Evolutionary conservation across 2,329 filamentous ascomycete species (phyloP).

Genomic region (Chrysoporthe deuterocubensis): DNA sequence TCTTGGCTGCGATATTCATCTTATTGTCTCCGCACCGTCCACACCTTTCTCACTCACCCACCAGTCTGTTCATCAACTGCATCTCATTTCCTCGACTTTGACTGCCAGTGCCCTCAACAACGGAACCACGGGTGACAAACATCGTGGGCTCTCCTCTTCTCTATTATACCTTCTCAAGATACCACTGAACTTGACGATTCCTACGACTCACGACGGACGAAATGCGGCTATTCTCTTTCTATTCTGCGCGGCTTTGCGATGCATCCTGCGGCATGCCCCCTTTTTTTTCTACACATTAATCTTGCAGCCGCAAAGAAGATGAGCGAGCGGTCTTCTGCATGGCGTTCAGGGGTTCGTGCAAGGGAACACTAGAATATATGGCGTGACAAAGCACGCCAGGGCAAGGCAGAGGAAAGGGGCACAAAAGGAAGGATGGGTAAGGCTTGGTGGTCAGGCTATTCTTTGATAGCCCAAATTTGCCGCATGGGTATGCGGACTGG

Average conservation of each 20-base stretch:
- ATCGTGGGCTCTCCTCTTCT: conserved; percentile 11
- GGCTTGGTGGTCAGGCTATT: conserved; percentile 5
- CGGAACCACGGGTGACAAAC: background rate
- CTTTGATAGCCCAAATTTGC: background rate
- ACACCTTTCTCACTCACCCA: background rate
- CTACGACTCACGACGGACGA: conserved; percentile 23
- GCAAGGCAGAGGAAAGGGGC: background rate
- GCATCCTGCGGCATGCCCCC: conserved; percentile 18
- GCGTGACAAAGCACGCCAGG: conserved; percentile 5
- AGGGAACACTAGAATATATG: conserved; percentile 12
- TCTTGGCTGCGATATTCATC: conserved; percentile 15
- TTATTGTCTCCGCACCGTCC: background rate
- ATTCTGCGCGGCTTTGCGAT: conserved; percentile 11
- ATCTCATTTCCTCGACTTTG: background rate
- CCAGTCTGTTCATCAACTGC: background rate
- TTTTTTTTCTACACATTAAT: conserved; percentile 22
- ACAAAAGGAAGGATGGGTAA: conserved; percentile 18
- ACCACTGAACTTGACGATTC: conserved; percentile 25
- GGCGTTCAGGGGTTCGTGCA: conserved; percentile 20
- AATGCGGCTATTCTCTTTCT: conserved; percentile 19
- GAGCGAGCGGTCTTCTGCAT: conserved; percentile 20
- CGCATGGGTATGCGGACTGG: conserved; percentile 7
- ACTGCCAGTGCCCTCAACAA: background rate
- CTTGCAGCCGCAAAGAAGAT: conserved; percentile 10
- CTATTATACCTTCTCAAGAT: conserved; percentile 27